phyloP scores from a whole-genome alignment of 306 rosid genomes.

The Datisca glomerata region DNA sequence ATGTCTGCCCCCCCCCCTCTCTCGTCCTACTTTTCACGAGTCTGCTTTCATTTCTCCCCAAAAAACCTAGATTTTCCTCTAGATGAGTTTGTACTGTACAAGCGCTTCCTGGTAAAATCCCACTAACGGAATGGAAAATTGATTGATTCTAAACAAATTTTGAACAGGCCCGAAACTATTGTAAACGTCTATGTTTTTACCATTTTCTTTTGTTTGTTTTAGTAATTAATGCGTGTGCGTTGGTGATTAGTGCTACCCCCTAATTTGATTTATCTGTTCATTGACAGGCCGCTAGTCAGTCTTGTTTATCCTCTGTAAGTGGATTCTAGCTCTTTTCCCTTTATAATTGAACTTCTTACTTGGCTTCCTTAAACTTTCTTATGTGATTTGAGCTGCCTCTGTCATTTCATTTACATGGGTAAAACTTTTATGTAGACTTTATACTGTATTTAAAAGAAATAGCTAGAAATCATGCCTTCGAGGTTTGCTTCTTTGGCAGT shows the following conservation, averaged over 20 bases:
- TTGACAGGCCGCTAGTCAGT: conserved; percentile 85
- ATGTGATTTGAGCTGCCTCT: neutral
- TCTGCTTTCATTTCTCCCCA: neutral
- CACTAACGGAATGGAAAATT: too few species aligned
- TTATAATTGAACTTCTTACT: neutral
- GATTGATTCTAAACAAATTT: too few species aligned
- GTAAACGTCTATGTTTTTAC: too few species aligned
- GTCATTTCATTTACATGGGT: too few species aligned
- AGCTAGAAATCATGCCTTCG: conserved; percentile 10
- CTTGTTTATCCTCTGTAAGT: conserved; percentile 97
- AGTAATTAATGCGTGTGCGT: conserved; percentile 6
- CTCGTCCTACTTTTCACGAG: neutral
- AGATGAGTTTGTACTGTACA: too few species aligned
- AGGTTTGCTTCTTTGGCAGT: conserved; percentile 25
- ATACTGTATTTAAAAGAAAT: neutral
- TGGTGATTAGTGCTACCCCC: neutral
- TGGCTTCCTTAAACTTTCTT: neutral
- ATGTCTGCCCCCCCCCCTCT: conserved; percentile 9
- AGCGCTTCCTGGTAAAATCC: too few species aligned
- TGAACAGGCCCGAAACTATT: too few species aligned
- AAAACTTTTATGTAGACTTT: too few species aligned
- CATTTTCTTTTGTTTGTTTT: too few species aligned
- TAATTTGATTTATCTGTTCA: conserved; percentile 14
- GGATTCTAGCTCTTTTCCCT: conserved; percentile 6
- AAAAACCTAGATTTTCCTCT: neutral